phyloP scores from a whole-genome alignment of 1,284 basidiomycete species.

The Malassezia slooffiae region DNA sequence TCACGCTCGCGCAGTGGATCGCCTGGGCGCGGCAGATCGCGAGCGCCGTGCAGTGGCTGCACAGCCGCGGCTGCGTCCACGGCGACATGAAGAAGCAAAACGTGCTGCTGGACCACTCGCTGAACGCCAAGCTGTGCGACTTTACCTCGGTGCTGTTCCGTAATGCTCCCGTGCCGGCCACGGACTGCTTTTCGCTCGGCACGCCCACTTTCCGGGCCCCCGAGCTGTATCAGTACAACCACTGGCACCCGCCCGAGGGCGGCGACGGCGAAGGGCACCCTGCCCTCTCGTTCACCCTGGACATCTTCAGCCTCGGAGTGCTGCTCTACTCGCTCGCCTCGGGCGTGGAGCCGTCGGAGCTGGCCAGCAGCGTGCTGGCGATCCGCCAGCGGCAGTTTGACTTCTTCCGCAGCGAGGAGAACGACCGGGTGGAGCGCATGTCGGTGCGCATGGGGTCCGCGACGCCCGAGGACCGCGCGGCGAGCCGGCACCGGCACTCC shows the following conservation, averaged over 20 bases:
- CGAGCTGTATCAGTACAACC: constrained; percentile 29
- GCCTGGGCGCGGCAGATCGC: constrained; percentile 35
- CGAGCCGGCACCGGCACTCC: not conserved
- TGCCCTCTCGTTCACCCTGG: constrained; percentile 32
- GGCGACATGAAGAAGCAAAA: constrained; percentile 45
- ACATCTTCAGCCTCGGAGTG: constrained; percentile 39
- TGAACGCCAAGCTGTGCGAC: constrained; percentile 39
- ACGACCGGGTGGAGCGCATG: constrained; percentile 32
- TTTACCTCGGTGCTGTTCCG: constrained; percentile 44
- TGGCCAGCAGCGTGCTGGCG: constrained; percentile 33
- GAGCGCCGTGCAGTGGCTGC: constrained; percentile 30
- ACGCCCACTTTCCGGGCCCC: constrained; percentile 43
- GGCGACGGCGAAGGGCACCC: constrained; percentile 27
- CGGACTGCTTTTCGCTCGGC: constrained; percentile 34
- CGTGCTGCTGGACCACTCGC: constrained; percentile 31
- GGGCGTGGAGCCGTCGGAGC: constrained; percentile 34
- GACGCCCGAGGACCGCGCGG: not conserved
- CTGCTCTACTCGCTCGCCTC: constrained; percentile 41
- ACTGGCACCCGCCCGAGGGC: constrained; percentile 31
- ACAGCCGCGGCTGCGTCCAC: constrained; percentile 35
- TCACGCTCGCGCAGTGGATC: constrained; percentile 31
- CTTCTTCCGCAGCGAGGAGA: constrained; percentile 41
- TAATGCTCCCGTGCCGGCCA: constrained; percentile 27
- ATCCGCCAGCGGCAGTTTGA: constrained; percentile 37
- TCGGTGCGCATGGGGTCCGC: constrained; percentile 11